Evolutionary conservation across 306 rosid species (phyloP).

Genomic region (Quercus berberidifolia): DNA sequence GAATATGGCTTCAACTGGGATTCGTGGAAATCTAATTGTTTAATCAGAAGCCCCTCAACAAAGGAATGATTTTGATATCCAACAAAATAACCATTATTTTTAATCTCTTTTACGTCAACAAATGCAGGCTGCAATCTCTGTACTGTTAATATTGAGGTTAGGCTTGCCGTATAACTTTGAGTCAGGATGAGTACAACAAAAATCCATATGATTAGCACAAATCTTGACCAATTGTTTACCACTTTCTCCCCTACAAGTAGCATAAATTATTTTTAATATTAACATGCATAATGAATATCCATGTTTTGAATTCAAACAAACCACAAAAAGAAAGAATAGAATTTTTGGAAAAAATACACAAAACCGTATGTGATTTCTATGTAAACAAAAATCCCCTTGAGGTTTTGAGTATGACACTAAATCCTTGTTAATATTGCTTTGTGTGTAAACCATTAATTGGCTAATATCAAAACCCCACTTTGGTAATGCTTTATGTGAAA

Average conservation of each 20-base stretch:
- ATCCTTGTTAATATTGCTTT: too few relatives aligned
- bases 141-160: too few relatives aligned
- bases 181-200: constrained; percentile 26
- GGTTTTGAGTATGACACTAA: too few relatives aligned
- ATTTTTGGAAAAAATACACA: background rate
- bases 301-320: background rate
- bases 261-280: background rate
- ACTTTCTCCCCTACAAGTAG: constrained; percentile 26
- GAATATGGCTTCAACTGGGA: constrained; percentile 16
- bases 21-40: constrained; percentile 16
- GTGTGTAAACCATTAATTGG: too few relatives aligned
- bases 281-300: too few relatives aligned
- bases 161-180: too few relatives aligned
- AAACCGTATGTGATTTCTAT: too few relatives aligned
- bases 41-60: constrained; percentile 7
- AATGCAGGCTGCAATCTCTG: too few relatives aligned
- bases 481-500: too few relatives aligned
- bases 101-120: constrained; percentile 11
- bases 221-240: constrained; percentile 25
- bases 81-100: constrained; percentile 16
- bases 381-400: too few relatives aligned
- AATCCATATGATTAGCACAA: constrained; percentile 42
- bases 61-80: constrained; percentile 28
- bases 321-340: background rate
- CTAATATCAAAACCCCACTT: too few relatives aligned